Conservation (phyloP, 345 rosid genomes). For the Triadica sebifera region DNA sequence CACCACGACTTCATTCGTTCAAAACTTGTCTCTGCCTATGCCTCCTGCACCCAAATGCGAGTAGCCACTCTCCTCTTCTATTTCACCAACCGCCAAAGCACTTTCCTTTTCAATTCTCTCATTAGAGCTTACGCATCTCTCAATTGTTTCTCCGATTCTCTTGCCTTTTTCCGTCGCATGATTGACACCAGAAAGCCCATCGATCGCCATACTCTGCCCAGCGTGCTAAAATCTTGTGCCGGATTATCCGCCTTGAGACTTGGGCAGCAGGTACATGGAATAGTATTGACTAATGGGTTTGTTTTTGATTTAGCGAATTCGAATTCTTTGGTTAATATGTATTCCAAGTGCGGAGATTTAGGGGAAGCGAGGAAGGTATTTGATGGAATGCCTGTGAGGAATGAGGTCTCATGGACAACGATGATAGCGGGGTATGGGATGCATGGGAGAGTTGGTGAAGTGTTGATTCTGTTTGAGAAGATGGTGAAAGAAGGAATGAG, state of each 20-base stretch:
- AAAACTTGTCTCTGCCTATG: slow-evolving; percentile 39
- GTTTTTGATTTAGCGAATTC: slow-evolving; percentile 27
- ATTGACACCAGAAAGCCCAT: slow-evolving; percentile 22
- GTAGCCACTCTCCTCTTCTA: slow-evolving; percentile 36
- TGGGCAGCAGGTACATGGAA: slow-evolving; percentile 35
- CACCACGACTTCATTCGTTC: slow-evolving; percentile 27
- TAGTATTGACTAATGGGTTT: slow-evolving; percentile 26
- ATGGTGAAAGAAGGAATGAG: slow-evolving; percentile 28
- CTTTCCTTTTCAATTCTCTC: slow-evolving; percentile 40
- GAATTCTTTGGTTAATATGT: slow-evolving; percentile 34
- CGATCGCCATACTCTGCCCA: slow-evolving; percentile 35
- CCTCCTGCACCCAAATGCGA: slow-evolving; percentile 32
- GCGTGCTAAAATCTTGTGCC: slow-evolving; percentile 36
- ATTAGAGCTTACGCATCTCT: slow-evolving; percentile 37
- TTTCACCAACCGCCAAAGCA: slow-evolving; percentile 27
- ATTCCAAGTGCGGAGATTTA: slow-evolving; percentile 33
- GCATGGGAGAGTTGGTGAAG: slow-evolving; percentile 28
- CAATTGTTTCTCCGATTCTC: slow-evolving; percentile 28
- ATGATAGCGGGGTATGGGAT: slow-evolving; percentile 33
- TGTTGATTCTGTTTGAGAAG: slow-evolving; percentile 31
- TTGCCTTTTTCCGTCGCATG: slow-evolving; percentile 34
- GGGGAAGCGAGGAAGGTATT: slow-evolving; percentile 30
- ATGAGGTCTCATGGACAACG: slow-evolving; percentile 33
- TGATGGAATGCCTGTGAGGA: slow-evolving; percentile 31
- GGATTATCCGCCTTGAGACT: slow-evolving; percentile 23